A percentile compares a stretch with the other conserved stretches of the same genome.
phyloP scores from a whole-genome alignment of 2,329 filamentous ascomycete species.

The Furcasterigmium furcatum region DNA sequence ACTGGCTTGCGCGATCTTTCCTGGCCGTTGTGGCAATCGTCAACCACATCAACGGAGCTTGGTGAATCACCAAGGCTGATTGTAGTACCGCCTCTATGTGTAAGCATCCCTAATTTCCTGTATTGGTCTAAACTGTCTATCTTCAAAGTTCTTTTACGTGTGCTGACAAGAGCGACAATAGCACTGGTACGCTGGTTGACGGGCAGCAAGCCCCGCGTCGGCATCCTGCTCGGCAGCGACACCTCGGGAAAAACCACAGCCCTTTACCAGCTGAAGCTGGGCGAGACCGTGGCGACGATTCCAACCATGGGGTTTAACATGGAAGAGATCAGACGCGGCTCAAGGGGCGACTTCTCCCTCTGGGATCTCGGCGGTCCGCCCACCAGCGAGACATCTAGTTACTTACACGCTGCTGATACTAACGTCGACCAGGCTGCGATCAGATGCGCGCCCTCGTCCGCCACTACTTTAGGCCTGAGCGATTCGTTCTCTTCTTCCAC shows the following conservation, averaged over 20 bases:
- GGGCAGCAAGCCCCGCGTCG: no score
- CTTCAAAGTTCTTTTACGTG: no score
- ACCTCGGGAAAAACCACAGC: slow-evolving; percentile 70
- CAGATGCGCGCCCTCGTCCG: slow-evolving; percentile 19
- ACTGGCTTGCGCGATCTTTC: no score
- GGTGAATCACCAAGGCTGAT: no score
- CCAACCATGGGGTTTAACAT: slow-evolving; percentile 99
- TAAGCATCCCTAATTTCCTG: no score
- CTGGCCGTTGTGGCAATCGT: no score
- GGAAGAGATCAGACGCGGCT: slow-evolving; percentile 59
- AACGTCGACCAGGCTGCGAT: slow-evolving; percentile 17
- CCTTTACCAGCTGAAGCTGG: slow-evolving; percentile 77
- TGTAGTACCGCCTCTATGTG: no score
- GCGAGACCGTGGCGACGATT: slow-evolving; percentile 98
- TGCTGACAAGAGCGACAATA: no score
- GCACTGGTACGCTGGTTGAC: no score
- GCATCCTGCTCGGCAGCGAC: slow-evolving; percentile 8
- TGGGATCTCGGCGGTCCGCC: slow-evolving; percentile 24
- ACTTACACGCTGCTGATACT: background rate
- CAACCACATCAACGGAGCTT: no score
- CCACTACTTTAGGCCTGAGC: slow-evolving; percentile 20
- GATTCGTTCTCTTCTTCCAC: slow-evolving; percentile 22
- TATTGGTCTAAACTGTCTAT: no score
- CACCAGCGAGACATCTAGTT: background rate
- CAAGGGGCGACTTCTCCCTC: slow-evolving; percentile 16